These are phyloP conservation scores for Endogone sp. DNA, from an alignment of 192 early-diverging fungal genomes.

Conservation along the genomic window DNA sequence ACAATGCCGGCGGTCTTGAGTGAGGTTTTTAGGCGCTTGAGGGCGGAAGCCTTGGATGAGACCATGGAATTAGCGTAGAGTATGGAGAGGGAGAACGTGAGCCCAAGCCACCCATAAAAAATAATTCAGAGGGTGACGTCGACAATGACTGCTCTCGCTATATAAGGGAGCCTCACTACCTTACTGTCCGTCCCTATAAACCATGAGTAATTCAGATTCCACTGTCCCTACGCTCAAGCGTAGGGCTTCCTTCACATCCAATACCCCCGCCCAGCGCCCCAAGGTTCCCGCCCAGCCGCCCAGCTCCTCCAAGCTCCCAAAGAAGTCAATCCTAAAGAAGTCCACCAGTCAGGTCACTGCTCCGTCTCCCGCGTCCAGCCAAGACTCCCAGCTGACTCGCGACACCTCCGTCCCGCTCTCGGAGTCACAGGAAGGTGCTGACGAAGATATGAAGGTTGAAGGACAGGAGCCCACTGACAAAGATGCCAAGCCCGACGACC, in stretches of 20 bases:
- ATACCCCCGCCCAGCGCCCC: too few species aligned
- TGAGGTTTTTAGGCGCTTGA: constrained; percentile 77
- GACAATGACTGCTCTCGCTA: not conserved
- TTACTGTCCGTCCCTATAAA: too few species aligned
- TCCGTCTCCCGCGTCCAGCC: too few species aligned
- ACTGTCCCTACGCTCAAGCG: too few species aligned
- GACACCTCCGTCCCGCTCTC: not conserved
- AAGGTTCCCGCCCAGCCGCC: too few species aligned
- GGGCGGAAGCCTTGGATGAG: constrained; percentile 50
- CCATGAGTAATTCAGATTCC: too few species aligned
- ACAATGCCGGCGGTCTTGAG: constrained; percentile 77
- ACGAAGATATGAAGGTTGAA: not conserved
- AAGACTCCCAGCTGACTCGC: not conserved
- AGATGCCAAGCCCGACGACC: constrained; percentile 17
- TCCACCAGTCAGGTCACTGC: too few species aligned
- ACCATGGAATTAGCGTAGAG: not conserved
- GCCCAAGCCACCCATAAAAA: constrained; percentile 1
- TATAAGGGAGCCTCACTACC: too few species aligned
- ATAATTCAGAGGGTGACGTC: not conserved
- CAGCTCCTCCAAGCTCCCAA: too few species aligned
- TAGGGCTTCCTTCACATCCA: too few species aligned
- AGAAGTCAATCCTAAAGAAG: too few species aligned
- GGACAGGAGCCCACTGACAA: constrained; percentile 14
- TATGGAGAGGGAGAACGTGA: not conserved
- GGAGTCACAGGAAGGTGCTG: not conserved